Evolutionary conservation across 495 filamentous ascomycete genomes (phyloP), one percentile per base, ranked within the genome.

Genomic region (Elasticomyces elasticus): DNA sequence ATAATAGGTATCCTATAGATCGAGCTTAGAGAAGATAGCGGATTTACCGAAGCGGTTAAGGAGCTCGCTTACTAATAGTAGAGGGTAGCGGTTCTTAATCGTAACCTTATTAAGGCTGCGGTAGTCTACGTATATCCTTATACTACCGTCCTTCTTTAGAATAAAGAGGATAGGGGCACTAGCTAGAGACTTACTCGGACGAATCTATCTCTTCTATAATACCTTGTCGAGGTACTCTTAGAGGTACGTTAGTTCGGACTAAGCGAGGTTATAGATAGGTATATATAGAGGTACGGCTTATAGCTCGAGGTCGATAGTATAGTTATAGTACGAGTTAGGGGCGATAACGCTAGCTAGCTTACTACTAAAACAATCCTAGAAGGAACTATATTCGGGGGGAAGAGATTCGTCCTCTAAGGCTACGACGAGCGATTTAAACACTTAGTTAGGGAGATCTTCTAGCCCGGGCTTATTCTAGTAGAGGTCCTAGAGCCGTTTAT

Each of bases 91-190:
- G 49, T 65, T 52, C 41, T 61, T 64, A 31, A 58, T 56, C 2
- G 54, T 64, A 47, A 62, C 47, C 1, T 27, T 26, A 31, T 65
- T 65, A 2, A 65, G 38, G 1, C 22, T 46, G 4, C 51, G 19
- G 51, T 65, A 65, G 41, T 65, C 54, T 17, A 65, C 52, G 38
- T 44, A 65, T n/a, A 64, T 33, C 2, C 52, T 48, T 24, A 64
- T 30, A 6, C 6, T 38, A n/a, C 58, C 40, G 49, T 62, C 54
- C 47, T 53, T 53, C 54, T 65, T 65, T 47, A 24, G 48, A 7
- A 64, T 54, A 43, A 65, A 64, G 2, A 65, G 44, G 25, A 65
- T 37, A 15, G 47, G 62, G 5, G 43, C 41, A 35, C 58, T 51
- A n/a, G 58, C 42, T 4, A 27, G 28, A 15, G 19, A 40, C 2